phyloP scores from a whole-genome alignment of 148 eudicot species.

The Camellia lanceoleosa region DNA sequence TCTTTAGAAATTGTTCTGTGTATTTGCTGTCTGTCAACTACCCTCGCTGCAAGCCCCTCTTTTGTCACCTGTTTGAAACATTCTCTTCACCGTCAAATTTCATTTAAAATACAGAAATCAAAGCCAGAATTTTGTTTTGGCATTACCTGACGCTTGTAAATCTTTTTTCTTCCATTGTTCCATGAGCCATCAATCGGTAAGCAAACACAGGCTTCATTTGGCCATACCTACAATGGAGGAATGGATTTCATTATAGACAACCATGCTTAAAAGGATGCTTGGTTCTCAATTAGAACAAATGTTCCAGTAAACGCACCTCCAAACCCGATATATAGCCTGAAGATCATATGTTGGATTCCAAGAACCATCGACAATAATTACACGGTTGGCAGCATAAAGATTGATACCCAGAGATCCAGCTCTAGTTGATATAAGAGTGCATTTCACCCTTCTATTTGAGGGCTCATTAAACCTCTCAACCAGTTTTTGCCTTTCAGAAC shows the following conservation, averaged over 20 bases:
- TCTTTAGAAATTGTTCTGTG: constrained; percentile 93
- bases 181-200: constrained; percentile 89
- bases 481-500: constrained; percentile 81
- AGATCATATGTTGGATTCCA: constrained; percentile 99
- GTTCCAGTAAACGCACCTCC: constrained; percentile 56
- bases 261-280: not conserved
- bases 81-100: constrained; percentile 10
- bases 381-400: constrained; percentile 96
- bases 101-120: not conserved
- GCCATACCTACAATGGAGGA: constrained; percentile 65
- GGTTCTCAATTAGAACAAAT: not conserved
- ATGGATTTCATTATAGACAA: not conserved
- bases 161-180: constrained; percentile 95
- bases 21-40: constrained; percentile 94
- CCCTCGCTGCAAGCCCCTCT: constrained; percentile 98
- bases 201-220: constrained; percentile 97
- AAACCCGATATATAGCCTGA: constrained; percentile 94
- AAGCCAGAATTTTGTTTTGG: not conserved
- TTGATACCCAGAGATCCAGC: constrained; percentile 98
- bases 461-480: constrained; percentile 87
- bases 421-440: constrained; percentile 84
- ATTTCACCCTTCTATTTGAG: constrained; percentile 77
- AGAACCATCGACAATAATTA: constrained; percentile 89
- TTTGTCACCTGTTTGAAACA: constrained; percentile 68
- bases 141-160: constrained; percentile 97